Conservation (phyloP, 176 grass and related monocot species). For the Musa itinerans region DNA sequence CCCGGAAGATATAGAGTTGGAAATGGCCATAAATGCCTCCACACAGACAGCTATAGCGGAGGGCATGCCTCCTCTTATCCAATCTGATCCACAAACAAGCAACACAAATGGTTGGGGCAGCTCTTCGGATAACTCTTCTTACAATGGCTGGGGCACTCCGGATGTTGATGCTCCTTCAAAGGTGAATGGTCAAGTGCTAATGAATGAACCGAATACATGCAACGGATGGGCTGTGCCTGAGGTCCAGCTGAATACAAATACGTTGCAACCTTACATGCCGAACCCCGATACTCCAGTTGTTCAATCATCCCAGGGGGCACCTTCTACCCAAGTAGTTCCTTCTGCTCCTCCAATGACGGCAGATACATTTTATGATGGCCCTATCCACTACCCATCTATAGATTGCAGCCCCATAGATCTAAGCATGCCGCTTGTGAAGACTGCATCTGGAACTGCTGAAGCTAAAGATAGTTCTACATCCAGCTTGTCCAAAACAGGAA, state of each 20-base stretch:
- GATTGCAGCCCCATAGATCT: conserved; percentile 57
- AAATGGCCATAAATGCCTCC: conserved; percentile 87
- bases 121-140: conserved; percentile 31
- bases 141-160: conserved; percentile 56
- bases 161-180: conserved; percentile 26
- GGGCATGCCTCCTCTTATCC: conserved; percentile 61
- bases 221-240: conserved; percentile 54
- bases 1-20: conserved; percentile 67
- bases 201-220: conserved; percentile 35
- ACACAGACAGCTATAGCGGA: conserved; percentile 76
- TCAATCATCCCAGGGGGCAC: conserved; percentile 22
- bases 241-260: conserved; percentile 35
- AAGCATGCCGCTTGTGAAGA: conserved; percentile 12
- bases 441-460: not conserved
- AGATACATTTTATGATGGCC: conserved; percentile 44
- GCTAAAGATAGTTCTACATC: not conserved
- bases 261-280: conserved; percentile 11
- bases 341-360: conserved; percentile 63
- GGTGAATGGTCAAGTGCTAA: conserved; percentile 18
- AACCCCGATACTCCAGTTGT: conserved; percentile 10
- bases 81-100: conserved; percentile 23
- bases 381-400: conserved; percentile 70
- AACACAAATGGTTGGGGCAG: conserved; percentile 42
- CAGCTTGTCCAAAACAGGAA: conserved; percentile 19
- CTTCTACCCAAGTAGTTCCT: conserved; percentile 31